Conservation (phyloP, 2,329 filamentous ascomycete genomes). For the Aureobasidium mangrovei region DNA sequence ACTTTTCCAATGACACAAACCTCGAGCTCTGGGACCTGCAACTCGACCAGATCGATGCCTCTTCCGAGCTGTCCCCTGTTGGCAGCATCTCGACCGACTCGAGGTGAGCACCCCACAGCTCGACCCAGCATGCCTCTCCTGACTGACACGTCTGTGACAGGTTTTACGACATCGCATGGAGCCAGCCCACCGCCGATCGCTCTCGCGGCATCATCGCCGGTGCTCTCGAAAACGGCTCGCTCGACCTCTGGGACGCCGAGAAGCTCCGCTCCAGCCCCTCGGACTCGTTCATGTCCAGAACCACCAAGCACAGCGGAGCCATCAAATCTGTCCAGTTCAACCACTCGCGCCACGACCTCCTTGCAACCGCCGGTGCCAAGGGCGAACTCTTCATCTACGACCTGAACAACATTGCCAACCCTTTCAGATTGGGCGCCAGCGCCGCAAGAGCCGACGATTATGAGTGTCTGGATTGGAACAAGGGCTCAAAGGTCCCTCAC, state of each 20-base stretch:
- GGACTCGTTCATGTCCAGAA: constrained; percentile 77
- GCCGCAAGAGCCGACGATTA: constrained; percentile 89
- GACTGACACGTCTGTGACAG: constrained; percentile 38
- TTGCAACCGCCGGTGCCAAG: constrained; percentile 87
- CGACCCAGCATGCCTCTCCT: background rate
- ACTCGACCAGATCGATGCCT: constrained; percentile 66
- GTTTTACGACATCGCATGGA: constrained; percentile 97
- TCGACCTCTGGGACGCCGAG: constrained; percentile 88
- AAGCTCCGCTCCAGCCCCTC: constrained; percentile 44
- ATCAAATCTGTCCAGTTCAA: constrained; percentile 98
- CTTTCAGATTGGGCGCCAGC: constrained; percentile 79
- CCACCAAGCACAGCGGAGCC: constrained; percentile 80
- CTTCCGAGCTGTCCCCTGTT: constrained; percentile 75
- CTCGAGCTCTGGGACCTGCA: constrained; percentile 92
- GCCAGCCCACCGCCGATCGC: constrained; percentile 66
- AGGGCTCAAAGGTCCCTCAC: constrained; percentile 72
- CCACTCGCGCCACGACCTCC: constrained; percentile 77
- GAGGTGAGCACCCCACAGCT: constrained; percentile 46
- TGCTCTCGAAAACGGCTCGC: constrained; percentile 84
- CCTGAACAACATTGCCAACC: constrained; percentile 77
- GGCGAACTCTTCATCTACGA: constrained; percentile 96
- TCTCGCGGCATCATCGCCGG: constrained; percentile 87
- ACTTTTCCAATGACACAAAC: constrained; percentile 96
- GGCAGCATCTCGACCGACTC: constrained; percentile 80
- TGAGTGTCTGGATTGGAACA: constrained; percentile 96